phyloP scores from a whole-genome alignment of 1,284 basidiomycete species.

The Cryptococcus depauperatus region DNA sequence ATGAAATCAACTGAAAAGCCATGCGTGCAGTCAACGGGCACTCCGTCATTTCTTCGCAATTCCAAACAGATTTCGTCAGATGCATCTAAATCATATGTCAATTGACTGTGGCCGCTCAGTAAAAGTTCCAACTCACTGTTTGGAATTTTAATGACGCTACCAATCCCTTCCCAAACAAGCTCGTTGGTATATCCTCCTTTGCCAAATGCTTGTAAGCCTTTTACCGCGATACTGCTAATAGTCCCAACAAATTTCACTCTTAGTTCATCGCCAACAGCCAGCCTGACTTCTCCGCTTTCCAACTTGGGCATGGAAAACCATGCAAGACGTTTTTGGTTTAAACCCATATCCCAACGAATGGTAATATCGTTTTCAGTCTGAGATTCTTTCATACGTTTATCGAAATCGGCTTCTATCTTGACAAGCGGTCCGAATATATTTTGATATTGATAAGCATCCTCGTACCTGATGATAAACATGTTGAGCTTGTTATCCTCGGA shows the following conservation, averaged over 20 bases:
- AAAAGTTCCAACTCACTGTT: conserved; percentile 61
- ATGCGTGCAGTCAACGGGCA: conserved; percentile 87
- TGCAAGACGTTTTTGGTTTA: conserved; percentile 95
- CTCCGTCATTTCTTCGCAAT: conserved; percentile 81
- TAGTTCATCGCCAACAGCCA: conserved; percentile 95
- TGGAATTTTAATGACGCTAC: conserved; percentile 98
- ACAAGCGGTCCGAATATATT: conserved; percentile 98
- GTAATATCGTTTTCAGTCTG: conserved; percentile 96
- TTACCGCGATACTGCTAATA: conserved; percentile 47
- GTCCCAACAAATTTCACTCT: conserved; percentile 83
- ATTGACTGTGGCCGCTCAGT: conserved; percentile 23
- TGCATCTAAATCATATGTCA: conserved; percentile 55
- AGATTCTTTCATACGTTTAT: conserved; percentile 93
- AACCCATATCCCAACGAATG: conserved; percentile 93
- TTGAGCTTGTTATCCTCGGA: neutral
- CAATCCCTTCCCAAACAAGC: conserved; percentile 80
- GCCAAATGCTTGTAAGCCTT: conserved; percentile 31
- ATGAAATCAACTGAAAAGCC: conserved; percentile 96
- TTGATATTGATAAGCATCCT: conserved; percentile 99
- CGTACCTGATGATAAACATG: conserved; percentile 53
- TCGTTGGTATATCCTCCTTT: conserved; percentile 50
- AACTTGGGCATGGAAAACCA: conserved; percentile 95
- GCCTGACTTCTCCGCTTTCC: conserved; percentile 92
- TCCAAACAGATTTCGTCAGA: conserved; percentile 97
- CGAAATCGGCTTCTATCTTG: conserved; percentile 99